Conservation (phyloP, 352 stramenopile genomes). For the Phytophthora pinifolia region DNA sequence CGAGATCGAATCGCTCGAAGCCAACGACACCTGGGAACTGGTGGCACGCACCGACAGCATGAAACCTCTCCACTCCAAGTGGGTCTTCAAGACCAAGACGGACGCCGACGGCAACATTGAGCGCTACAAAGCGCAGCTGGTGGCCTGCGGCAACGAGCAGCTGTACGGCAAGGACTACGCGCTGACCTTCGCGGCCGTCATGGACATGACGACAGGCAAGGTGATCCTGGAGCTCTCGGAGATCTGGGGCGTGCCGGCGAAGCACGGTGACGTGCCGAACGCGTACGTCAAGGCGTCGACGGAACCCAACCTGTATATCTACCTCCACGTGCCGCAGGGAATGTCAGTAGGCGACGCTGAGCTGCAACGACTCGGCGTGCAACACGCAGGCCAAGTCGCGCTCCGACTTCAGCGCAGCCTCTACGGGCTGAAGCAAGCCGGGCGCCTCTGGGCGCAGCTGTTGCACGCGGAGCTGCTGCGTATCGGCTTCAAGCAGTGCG, state of each 20-base stretch:
- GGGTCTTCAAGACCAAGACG: constrained; percentile 34
- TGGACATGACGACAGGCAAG: constrained; percentile 31
- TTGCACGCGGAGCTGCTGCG: constrained; percentile 21
- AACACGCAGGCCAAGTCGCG: constrained; percentile 5
- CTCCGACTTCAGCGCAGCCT: constrained; percentile 25
- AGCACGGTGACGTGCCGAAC: constrained; percentile 35
- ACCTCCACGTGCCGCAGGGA: constrained; percentile 21
- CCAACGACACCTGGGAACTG: constrained; percentile 11
- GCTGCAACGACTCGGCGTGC: constrained; percentile 8
- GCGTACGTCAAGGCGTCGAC: constrained; percentile 33
- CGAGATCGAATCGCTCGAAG: constrained; percentile 9
- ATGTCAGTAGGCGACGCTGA: constrained; percentile 22
- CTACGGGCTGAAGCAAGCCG: constrained; percentile 37
- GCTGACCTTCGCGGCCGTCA: constrained; percentile 27
- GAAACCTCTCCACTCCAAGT: constrained; percentile 33
- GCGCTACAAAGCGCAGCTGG: constrained; percentile 21
- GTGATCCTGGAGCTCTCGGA: constrained; percentile 15
- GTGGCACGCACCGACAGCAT: neutral
- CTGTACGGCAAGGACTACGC: constrained; percentile 22
- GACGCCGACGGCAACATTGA: constrained; percentile 13
- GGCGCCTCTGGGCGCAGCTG: constrained; percentile 30
- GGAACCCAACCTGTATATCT: constrained; percentile 25
- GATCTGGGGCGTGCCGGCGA: constrained; percentile 23
- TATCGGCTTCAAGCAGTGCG: constrained; percentile 17
- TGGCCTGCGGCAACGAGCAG: too few relatives aligned